Evolutionary conservation across 306 rosid species (phyloP).

Genomic region (Dryas octopetala): DNA sequence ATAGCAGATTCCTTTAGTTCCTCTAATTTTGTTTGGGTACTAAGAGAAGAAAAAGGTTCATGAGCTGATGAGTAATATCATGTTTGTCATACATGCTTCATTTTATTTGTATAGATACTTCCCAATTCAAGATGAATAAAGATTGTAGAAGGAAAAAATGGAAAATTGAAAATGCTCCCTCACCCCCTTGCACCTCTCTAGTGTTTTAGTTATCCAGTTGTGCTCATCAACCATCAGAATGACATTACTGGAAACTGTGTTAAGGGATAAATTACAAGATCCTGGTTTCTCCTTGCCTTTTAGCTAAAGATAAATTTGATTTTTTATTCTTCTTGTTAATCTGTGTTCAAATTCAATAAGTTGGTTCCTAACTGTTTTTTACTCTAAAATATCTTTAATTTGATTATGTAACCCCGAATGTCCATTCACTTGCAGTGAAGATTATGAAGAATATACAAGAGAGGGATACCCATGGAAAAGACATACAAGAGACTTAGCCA

Average conservation of each 20-base stretch:
- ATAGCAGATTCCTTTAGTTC: too few relatives aligned
- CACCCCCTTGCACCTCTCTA: not conserved
- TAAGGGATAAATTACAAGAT: not conserved
- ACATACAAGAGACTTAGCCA: slow-evolving; percentile 50
- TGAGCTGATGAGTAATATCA: not conserved
- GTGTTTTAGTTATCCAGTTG: not conserved
- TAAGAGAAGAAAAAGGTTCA: not conserved
- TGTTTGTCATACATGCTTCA: not conserved
- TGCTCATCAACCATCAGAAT: not conserved
- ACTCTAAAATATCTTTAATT: not conserved
- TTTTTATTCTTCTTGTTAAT: not conserved
- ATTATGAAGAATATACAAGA: slow-evolving; percentile 44
- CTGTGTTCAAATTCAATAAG: not conserved
- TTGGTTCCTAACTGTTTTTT: not conserved
- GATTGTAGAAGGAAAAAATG: too few relatives aligned
- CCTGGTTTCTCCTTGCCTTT: not conserved
- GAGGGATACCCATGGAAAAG: slow-evolving; percentile 75
- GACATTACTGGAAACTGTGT: not conserved
- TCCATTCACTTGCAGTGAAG: slow-evolving; percentile 53
- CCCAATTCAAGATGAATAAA: too few relatives aligned
- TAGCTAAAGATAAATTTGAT: not conserved
- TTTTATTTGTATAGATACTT: not conserved
- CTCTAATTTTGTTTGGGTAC: not conserved
- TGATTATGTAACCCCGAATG: slow-evolving; percentile 15
- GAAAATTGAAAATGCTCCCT: not conserved